Evolutionary conservation across 345 rosid species (phyloP), one percentile per base, ranked within the genome.

Genomic region (Salix viminalis): DNA sequence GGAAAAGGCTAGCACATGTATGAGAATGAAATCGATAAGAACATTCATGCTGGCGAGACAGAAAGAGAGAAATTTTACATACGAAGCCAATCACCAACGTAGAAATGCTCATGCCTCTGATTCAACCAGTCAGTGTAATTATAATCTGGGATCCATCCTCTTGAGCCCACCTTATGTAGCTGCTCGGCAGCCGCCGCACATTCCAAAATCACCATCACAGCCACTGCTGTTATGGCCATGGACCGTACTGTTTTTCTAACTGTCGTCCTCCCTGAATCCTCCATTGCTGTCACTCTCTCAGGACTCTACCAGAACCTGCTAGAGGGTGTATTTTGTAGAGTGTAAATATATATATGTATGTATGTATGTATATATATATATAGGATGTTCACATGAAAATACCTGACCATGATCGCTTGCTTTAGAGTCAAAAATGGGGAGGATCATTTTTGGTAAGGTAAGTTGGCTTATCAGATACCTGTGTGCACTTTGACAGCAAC

Each of bases 31-130:
- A 41, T 11, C 12, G 46, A 11, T 41, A 10, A 12, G 46, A 41
- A 10, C 13, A 41, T 41, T 0, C 46, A 41, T 10, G 13, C 46
- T 41, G 46, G 46, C 46, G 46, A 41, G 46, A 41, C 11, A 41
- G 46, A 41, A 41, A 41, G 46, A 2, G 21, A 12, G 61, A 4
- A 18, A 6, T 4, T 2, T 13, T 28, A 76, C 73, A 1, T 76
- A 76, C 73, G 13, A 3, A 76, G 73, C 79, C 79, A 67, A 58
- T 76, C 73, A 41, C 73, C 79, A 42, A 68, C 79, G 39, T 68
- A 56, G 73, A 68, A 76, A 54, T 68, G 73, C 5, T 76, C 39
- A 23, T 46, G 58, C 0, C 39, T 30, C 11, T 46, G 41, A 12
- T 4, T 76, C 26, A 69, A 76, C 79, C 79, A 76, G 2, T 68